Percentiles rank a stretch among this genome's conserved stretches.
These are phyloP conservation scores for Trypanosoma melophagium DNA, from an alignment of 208 protist genomes.

Conservation along the genomic window DNA sequence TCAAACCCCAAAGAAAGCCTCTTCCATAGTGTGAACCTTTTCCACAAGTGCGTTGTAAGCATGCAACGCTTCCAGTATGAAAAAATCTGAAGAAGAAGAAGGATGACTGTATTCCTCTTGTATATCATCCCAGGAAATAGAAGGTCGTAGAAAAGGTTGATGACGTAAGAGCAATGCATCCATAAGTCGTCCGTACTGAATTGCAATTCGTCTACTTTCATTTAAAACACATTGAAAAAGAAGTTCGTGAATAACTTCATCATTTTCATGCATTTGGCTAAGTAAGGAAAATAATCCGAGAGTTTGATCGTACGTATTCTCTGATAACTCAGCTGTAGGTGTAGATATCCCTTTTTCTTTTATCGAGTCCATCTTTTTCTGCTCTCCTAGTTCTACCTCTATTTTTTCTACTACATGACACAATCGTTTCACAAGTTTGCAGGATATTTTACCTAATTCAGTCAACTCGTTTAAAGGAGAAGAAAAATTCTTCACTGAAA, in stretches of 20 bases:
- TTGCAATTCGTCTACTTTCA: constrained; percentile 11
- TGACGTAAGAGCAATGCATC: constrained; percentile 17
- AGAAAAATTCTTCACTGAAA: background rate
- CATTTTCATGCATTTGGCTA: constrained; percentile 11
- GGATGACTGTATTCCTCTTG: background rate
- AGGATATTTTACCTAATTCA: background rate
- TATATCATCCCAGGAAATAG: constrained; percentile 7
- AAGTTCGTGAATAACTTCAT: constrained; percentile 9
- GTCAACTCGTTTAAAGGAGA: background rate
- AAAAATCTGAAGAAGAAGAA: background rate
- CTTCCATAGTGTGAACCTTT: constrained; percentile 19
- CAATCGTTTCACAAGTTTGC: constrained; percentile 8
- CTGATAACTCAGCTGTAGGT: background rate
- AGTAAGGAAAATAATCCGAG: constrained; percentile 12
- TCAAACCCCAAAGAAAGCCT: constrained; percentile 8
- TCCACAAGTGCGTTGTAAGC: constrained; percentile 5
- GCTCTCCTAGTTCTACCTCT: constrained; percentile 1
- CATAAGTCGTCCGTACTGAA: constrained; percentile 19
- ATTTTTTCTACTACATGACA: constrained; percentile 8
- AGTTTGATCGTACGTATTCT: background rate
- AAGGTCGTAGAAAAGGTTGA: constrained; percentile 5
- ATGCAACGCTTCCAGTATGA: constrained; percentile 2
- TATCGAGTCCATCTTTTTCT: background rate
- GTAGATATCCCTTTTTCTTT: background rate
- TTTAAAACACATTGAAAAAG: constrained; percentile 16